A percentile compares a stretch with the other conserved stretches of the same genome.
Evolutionary conservation across 108 stramenopile species (phyloP).

Genomic region (Nitzschia sp.): DNA sequence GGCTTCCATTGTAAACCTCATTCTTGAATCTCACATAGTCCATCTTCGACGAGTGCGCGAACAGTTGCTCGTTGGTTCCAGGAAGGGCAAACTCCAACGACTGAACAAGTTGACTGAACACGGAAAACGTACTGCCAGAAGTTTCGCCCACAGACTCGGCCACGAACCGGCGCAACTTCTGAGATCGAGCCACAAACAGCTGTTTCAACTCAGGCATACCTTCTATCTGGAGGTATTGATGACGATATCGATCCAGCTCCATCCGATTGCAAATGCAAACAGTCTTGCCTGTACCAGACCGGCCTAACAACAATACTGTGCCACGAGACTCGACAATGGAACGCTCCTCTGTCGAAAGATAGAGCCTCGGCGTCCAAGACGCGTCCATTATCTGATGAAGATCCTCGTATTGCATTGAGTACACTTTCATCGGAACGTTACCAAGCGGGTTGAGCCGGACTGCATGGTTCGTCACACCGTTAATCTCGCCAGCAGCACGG

Average conservation of each 20-base stretch:
- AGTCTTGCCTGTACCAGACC: constrained; percentile 60
- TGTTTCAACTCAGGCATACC: constrained; percentile 33
- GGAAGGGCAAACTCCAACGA: too few relatives aligned
- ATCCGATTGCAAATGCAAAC: constrained; percentile 53
- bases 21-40: too few relatives aligned
- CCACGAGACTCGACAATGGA: constrained; percentile 44
- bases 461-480: constrained; percentile 5
- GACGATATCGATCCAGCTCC: constrained; percentile 37
- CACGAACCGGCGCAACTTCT: neutral
- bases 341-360: constrained; percentile 52
- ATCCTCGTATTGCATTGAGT: constrained; percentile 29
- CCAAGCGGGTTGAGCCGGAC: constrained; percentile 44
- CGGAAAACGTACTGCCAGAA: neutral
- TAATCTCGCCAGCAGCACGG: neutral
- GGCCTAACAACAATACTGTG: constrained; percentile 50
- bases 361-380: constrained; percentile 44
- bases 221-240: constrained; percentile 1
- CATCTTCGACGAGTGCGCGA: too few relatives aligned
- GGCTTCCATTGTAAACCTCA: too few relatives aligned
- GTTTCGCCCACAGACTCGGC: neutral
- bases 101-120: too few relatives aligned
- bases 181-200: constrained; percentile 48
- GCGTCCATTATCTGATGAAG: constrained; percentile 23
- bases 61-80: too few relatives aligned
- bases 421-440: constrained; percentile 49